Base-by-base conservation (phyloP, 768 basidiomycete species). In the Phlegmacium glaucopus region DNA sequence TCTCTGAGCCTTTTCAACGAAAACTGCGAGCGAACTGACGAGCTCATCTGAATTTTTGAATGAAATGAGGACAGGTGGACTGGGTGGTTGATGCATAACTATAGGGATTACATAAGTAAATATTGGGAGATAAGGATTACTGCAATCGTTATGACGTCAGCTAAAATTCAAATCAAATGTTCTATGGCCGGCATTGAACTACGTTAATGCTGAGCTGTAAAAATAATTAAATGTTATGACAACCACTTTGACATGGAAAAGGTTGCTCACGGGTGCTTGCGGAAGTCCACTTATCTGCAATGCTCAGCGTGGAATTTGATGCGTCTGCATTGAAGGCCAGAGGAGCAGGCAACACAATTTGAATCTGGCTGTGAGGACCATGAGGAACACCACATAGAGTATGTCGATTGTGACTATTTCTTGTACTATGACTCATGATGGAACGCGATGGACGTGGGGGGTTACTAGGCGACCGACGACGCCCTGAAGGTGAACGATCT, bases 1-100 rank as follows among this genome's bases (percentile, higher is more conserved):
- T 51, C 79, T 87, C 72, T 98, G 95, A 0, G 89, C 90, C 53
- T 87, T 89, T 56, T 88, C 52, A 44, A 97, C 79, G 64, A 94
- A 98, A 39, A 76, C 66, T 0, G 94, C 88, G 56, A 99, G 83
- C 0, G 82, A 76, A 1, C 70, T 56, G 30, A 79, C 72, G 55
- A 99, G 79, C 4, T 69, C 69, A 39, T 76, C 70, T 6, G 71
- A 44, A 44, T 76, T 66, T 2, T 78, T 53, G 63, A 96, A 95
- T 1, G 87, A 79, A 71, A 78, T 74, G 51, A 99, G 72, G 42
- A 90, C 67, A 34, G 93, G 85, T 17, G 83, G 63, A 34, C 72
- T 72, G 15, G 90, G 80, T n/a, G 80, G 66, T 15, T 73, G 77
- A 61, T 79, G 82, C 34, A 72, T 61, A 25, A 57, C 58, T 18